Conservation (phyloP, 73 alveolate species). For the Paramecium pentaurelia region DNA sequence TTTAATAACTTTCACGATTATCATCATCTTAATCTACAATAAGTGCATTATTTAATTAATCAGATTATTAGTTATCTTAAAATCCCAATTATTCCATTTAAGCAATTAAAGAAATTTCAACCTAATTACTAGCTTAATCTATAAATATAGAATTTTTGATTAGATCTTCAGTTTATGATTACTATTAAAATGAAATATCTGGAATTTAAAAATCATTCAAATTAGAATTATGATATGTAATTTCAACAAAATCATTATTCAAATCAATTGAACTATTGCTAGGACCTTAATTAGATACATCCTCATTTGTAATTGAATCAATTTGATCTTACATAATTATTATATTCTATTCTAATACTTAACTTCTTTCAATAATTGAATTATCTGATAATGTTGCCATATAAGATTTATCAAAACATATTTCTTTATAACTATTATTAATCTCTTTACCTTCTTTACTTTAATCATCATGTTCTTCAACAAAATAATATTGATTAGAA, state of each 20-base stretch:
- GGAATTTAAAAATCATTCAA: background rate
- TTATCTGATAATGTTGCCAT: background rate
- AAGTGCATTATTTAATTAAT: background rate
- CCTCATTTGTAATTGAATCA: background rate
- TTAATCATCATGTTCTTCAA: background rate
- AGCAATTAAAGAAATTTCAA: background rate
- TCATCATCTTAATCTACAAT: background rate
- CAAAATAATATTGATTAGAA: background rate
- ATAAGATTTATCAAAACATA: background rate
- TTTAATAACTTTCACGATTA: background rate
- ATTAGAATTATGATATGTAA: background rate
- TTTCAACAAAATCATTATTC: background rate
- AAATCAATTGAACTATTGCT: background rate
- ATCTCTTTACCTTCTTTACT: background rate
- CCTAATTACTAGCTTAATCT: background rate
- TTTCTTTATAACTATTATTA: background rate
- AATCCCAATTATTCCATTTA: background rate
- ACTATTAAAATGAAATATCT: background rate
- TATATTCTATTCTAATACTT: background rate
- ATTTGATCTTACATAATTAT: background rate
- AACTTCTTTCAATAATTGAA: background rate
- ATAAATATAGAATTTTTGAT: background rate
- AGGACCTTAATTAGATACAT: background rate
- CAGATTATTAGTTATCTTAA: background rate
- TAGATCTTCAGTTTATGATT: background rate